Percentiles rank a stretch among this genome's conserved stretches.
These are phyloP conservation scores for Heliamphora exappendiculata DNA, from an alignment of 148 eudicot genomes.

Conservation along the genomic window DNA sequence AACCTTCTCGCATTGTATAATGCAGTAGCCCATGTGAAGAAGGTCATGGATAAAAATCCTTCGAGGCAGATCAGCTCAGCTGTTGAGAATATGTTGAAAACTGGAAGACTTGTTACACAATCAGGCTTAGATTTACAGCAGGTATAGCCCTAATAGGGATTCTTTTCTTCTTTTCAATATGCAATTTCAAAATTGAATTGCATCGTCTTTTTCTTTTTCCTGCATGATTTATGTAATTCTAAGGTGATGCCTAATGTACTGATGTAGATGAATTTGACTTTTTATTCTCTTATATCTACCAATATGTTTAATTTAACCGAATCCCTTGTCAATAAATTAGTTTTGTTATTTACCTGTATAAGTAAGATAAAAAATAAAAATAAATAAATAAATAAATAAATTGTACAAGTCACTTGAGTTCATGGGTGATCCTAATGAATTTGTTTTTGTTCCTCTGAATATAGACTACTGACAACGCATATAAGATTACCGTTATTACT, in stretches of 20 bases:
- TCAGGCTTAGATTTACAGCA: conserved; percentile 77
- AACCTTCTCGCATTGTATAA: conserved; percentile 12
- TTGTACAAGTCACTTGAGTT: too few species aligned
- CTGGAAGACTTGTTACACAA: conserved; percentile 64
- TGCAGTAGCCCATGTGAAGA: conserved; percentile 60
- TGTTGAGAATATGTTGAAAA: conserved; percentile 75
- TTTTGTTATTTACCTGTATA: too few species aligned
- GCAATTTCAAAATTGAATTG: not conserved
- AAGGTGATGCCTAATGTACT: not conserved
- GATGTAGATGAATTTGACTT: not conserved
- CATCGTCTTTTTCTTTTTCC: not conserved
- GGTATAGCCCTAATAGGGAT: conserved; percentile 35
- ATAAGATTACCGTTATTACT: too few species aligned
- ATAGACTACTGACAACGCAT: not conserved
- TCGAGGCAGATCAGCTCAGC: conserved; percentile 50
- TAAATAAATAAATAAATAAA: too few species aligned
- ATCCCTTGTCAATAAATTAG: not conserved
- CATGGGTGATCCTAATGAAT: too few species aligned
- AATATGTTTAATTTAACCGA: not conserved
- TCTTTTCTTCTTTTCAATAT: not conserved
- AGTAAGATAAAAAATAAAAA: too few species aligned
- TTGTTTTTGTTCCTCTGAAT: not conserved
- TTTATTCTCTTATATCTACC: too few species aligned
- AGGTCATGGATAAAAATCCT: conserved; percentile 52
- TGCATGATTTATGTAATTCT: not conserved